Conservation (phyloP, 768 basidiomycete genomes). For the Albatrellus ellisii region DNA sequence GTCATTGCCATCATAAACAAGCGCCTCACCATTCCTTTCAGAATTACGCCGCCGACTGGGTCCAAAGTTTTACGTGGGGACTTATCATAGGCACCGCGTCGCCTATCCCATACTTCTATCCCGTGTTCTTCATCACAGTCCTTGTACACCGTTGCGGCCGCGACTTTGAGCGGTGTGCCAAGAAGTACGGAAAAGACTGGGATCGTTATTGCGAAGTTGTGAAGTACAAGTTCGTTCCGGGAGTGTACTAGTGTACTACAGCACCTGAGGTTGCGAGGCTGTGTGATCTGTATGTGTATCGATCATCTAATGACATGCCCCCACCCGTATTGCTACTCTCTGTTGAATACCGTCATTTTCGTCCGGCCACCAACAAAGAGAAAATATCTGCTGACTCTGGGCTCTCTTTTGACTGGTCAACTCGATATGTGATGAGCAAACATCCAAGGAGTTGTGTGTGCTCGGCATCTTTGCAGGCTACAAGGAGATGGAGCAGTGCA, state of each 20-base stretch:
- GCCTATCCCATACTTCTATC: conserved; percentile 93
- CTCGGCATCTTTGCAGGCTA: too few species aligned
- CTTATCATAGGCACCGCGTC: conserved; percentile 61
- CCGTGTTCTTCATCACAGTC: conserved; percentile 89
- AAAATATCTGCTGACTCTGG: too few species aligned
- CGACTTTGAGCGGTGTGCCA: conserved; percentile 89
- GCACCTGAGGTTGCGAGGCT: too few species aligned
- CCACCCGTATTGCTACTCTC: too few species aligned
- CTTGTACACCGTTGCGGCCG: conserved; percentile 84
- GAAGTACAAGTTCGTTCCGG: conserved; percentile 84
- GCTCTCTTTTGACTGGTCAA: too few species aligned
- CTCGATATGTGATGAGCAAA: too few species aligned
- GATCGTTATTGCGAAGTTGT: conserved; percentile 80
- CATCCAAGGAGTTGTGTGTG: too few species aligned
- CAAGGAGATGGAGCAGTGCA: too few species aligned
- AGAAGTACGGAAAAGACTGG: conserved; percentile 95
- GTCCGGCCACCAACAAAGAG: too few species aligned
- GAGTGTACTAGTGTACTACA: conserved; percentile 70
- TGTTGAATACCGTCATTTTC: too few species aligned
- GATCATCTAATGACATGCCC: too few species aligned
- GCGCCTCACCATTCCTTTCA: conserved; percentile 15
- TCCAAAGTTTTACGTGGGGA: conserved; percentile 78
- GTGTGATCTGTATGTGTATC: too few species aligned
- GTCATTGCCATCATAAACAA: not conserved
- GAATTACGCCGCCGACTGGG: conserved; percentile 95